phyloP scores from a whole-genome alignment of 345 rosid species.

The Euphorbia lathyris region DNA sequence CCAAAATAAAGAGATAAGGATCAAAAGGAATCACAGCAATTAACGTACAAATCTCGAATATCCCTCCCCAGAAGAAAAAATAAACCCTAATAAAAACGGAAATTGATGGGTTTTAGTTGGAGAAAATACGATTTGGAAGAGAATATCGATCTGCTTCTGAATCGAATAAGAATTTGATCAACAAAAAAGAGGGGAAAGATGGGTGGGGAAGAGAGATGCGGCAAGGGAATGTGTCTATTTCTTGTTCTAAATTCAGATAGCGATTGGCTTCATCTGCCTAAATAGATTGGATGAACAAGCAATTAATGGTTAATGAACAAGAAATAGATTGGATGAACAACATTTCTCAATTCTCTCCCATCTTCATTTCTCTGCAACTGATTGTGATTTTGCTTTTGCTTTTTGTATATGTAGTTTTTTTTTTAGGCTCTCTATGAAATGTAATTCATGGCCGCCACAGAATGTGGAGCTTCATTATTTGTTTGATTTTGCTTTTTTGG shows the following conservation, averaged over 20 bases:
- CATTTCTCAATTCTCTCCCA: no score
- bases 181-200: neutral
- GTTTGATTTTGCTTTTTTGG: no score
- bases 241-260: neutral
- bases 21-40: neutral
- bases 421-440: neutral
- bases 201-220: neutral
- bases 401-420: no score
- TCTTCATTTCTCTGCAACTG: no score
- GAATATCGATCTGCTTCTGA: neutral
- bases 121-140: neutral
- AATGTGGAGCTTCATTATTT: neutral
- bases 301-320: no score
- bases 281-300: no score
- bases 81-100: neutral
- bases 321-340: no score
- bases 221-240: neutral
- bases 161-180: neutral
- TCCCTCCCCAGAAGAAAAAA: neutral
- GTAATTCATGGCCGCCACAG: neutral
- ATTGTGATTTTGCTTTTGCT: no score
- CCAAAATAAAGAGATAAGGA: neutral
- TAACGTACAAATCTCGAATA: conserved; percentile 5
- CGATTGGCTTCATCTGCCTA: no score
- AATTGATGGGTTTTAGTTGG: neutral